Conservation (phyloP, 139 green algal species). For the Coccomyxa sp. region DNA sequence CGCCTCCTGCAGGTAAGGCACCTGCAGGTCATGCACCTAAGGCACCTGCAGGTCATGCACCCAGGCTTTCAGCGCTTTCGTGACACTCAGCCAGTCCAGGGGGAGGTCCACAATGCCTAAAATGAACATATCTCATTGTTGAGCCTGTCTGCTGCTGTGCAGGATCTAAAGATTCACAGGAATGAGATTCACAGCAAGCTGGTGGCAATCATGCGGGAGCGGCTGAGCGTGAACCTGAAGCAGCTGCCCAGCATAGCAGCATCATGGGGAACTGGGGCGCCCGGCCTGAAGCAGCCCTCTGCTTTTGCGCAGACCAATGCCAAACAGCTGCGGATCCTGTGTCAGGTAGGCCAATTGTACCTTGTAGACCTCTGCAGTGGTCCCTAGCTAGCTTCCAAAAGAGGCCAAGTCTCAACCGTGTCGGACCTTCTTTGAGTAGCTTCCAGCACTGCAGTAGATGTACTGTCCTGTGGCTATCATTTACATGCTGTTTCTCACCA, state of each 20-base stretch:
- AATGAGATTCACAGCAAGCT: conserved; percentile 87
- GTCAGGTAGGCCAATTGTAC: conserved; percentile 9
- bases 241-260: conserved; percentile 47
- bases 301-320: conserved; percentile 40
- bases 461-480: no score
- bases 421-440: no score
- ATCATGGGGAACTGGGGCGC: conserved; percentile 29
- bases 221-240: conserved; percentile 41
- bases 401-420: no score
- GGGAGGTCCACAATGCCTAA: no score
- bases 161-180: conserved; percentile 75
- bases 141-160: neutral
- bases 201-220: conserved; percentile 89
- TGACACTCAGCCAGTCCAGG: no score
- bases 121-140: no score
- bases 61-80: no score
- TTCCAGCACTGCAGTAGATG: no score
- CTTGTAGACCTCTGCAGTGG: no score
- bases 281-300: conserved; percentile 7
- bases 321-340: conserved; percentile 47
- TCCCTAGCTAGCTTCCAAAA: conserved; percentile 3
- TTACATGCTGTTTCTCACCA: no score
- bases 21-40: no score
- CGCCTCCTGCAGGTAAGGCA: conserved; percentile 68
- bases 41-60: no score